Base-by-base conservation (phyloP, 805 yeast species). In the Cyberlindnera nakhonratchasimensis region DNA sequence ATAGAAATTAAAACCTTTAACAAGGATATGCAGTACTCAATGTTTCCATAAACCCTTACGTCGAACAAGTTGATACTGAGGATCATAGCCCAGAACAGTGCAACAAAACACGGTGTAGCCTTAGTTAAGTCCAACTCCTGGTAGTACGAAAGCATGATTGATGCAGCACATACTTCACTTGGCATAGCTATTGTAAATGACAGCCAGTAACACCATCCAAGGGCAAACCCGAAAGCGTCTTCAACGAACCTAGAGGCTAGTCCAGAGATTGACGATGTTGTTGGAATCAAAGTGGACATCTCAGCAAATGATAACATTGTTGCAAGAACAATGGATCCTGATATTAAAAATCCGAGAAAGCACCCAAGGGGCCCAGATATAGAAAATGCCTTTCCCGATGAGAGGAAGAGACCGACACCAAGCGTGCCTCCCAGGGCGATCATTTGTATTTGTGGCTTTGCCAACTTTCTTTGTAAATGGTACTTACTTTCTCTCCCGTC, bases 361-460 rank as follows among this genome's bases (percentile, higher is more conserved):
- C 87, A 77, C 0, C 95, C 95, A 39, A 85, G 65, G 1, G 91
- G 91, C 2, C 95, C 95, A 2, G 86, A 83, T 14, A 80, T 79
- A 16, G 80, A 70, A 39, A 85, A 72, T 1, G 88, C 85, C 53
- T 83, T 81, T 4, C 93, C 90, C 6, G 84, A 75, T 32, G 81
- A 77, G 19, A 85, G 63, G 43, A 82, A 72, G 16, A 85, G 61
- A 0, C 95, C 93, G 13, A 85, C 91, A 1, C 93, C 93, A 5
- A 85, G 60, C 0, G 90, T 82, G 2, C 89, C 91, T 3, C 89
- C 88, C 23, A 86, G 66, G 0, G 90, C 85, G 35, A 85, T 80
- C 80, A 84, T 82, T 55, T 84, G 89, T 16, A 85, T 63, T 59
- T 85, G 91, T 18, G 88, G 64, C 22, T 79, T 77, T 40, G 73